Evolutionary conservation across 805 yeast species (phyloP), one percentile per base, ranked within the genome.

Genomic region (Spathaspora girioi): DNA sequence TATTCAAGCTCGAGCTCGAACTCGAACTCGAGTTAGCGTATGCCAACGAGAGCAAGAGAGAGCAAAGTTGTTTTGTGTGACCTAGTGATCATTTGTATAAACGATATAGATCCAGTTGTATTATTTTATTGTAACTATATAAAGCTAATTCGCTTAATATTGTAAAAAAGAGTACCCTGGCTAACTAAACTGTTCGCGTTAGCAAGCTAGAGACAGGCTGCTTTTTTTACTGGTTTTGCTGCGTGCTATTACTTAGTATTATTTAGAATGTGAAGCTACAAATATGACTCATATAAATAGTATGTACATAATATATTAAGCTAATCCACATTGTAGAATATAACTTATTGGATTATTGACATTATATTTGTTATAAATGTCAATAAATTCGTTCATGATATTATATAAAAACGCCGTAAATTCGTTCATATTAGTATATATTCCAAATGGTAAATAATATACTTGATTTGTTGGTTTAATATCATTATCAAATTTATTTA

Each of bases 1-100:
- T 86, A 87, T 59, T 63, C 72, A 67, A 35, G 38, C 59, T 63
- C 72, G 68, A 35, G 38, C 2, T n/a, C n/a, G n/a, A n/a, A n/a
- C n/a, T n/a, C 6, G 26, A 23, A 23, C 3, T 29, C 14, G 32
- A 29, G 32, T 29, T 41, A 29, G 14, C 32, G 14, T 29, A 9
- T 5, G 32, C 32, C 9, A 29, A 23, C 26, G 26, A 23, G 26
- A 23, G 26, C n/a, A n/a, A n/a, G n/a, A n/a, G n/a, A n/a, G n/a
- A n/a, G n/a, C n/a, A n/a, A n/a, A n/a, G n/a, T n/a, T n/a, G n/a
- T n/a, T n/a, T n/a, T n/a, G n/a, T n/a, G n/a, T n/a, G n/a, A n/a
- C n/a, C n/a, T n/a, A n/a, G n/a, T n/a, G n/a, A n/a, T n/a, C n/a
- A n/a, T n/a, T n/a, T n/a, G n/a, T n/a, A n/a, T n/a, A n/a, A n/a